Percentiles rank a stretch among this genome's conserved stretches.
Evolutionary conservation across 2,329 filamentous ascomycete genomes (phyloP).

Genomic region (Diaporthe citrichinensis): DNA sequence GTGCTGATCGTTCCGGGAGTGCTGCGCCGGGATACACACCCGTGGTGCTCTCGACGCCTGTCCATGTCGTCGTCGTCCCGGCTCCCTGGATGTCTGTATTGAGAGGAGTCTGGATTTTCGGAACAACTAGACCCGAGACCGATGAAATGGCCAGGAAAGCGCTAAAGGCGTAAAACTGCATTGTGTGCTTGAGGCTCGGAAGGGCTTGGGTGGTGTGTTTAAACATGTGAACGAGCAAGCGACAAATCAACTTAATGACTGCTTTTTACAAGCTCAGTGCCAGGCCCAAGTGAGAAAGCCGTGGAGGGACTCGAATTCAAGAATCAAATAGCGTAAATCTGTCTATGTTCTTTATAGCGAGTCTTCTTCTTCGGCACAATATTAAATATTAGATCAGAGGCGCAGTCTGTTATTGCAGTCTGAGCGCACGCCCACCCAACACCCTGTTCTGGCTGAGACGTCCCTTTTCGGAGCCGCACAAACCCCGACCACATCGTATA

Average conservation of each 20-base stretch:
- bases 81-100: too few species aligned
- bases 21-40: not conserved
- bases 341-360: not conserved
- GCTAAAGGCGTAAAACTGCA: not conserved
- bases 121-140: not conserved
- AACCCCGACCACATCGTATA: not conserved
- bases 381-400: not conserved
- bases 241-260: conserved; percentile 3
- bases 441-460: not conserved
- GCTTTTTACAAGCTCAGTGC: not conserved
- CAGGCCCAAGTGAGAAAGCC: not conserved
- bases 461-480: not conserved
- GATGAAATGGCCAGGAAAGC: not conserved
- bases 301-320: not conserved
- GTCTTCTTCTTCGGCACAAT: not conserved
- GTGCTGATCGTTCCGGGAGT: too few species aligned
- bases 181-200: not conserved
- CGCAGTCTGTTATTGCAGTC: not conserved
- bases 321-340: not conserved
- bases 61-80: too few species aligned
- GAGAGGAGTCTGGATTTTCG: too few species aligned
- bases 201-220: not conserved
- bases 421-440: not conserved
- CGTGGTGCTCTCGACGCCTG: not conserved
- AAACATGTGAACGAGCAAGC: not conserved